Conservation (phyloP, 805 yeast species). For the Zygotorulaspora danielsina region DNA sequence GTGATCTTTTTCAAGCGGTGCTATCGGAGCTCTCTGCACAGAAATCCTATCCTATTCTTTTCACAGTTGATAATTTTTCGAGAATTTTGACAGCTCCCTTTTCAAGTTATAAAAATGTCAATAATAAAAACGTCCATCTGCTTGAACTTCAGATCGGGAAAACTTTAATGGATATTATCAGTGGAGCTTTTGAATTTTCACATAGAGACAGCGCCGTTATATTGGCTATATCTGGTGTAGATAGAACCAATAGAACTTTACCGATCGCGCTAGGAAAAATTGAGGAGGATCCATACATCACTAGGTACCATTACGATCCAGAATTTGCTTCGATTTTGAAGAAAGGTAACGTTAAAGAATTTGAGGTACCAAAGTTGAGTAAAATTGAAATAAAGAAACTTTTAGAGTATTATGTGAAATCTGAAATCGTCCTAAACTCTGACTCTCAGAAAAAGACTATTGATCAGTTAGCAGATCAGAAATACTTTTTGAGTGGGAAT, state of each 20-base stretch:
- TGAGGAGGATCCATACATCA: slow-evolving; percentile 54
- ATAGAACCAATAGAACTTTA: slow-evolving; percentile 51
- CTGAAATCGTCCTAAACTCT: slow-evolving; percentile 39
- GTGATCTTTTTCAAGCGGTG: slow-evolving; percentile 49
- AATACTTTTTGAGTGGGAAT: slow-evolving; percentile 55
- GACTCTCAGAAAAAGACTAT: slow-evolving; percentile 32
- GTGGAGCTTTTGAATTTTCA: slow-evolving; percentile 49
- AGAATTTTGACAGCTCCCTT: slow-evolving; percentile 50
- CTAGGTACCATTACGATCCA: slow-evolving; percentile 47
- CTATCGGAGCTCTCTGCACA: slow-evolving; percentile 54
- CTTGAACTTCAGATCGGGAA: slow-evolving; percentile 61
- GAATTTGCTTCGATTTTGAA: slow-evolving; percentile 47
- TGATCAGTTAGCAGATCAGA: slow-evolving; percentile 43
- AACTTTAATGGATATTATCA: slow-evolving; percentile 48
- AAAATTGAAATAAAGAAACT: slow-evolving; percentile 43
- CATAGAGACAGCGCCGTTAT: slow-evolving; percentile 57
- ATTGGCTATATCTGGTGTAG: slow-evolving; percentile 56
- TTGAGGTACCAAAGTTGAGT: slow-evolving; percentile 43
- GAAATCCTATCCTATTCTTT: slow-evolving; percentile 49
- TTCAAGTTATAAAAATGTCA: slow-evolving; percentile 57
- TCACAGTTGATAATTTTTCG: slow-evolving; percentile 73
- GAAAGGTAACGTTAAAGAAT: slow-evolving; percentile 36
- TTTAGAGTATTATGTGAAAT: slow-evolving; percentile 40
- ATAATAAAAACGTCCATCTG: slow-evolving; percentile 53
- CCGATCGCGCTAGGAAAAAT: slow-evolving; percentile 53